Evolutionary conservation across 129 eudicot genomes (phyloP).

Genomic region (Centrapalus pauciflorus): DNA sequence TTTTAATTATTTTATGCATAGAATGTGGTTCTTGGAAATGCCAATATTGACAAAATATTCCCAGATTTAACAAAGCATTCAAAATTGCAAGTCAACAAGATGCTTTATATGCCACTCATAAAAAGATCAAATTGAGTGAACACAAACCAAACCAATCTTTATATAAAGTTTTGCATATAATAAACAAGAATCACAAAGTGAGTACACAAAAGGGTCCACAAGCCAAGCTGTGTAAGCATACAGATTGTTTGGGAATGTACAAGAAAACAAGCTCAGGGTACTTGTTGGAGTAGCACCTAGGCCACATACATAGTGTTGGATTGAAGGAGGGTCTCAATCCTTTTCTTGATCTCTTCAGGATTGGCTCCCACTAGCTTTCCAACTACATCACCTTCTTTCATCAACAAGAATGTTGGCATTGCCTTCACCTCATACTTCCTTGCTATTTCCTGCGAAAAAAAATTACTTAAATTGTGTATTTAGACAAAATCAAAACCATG

Average conservation of each 20-base stretch:
- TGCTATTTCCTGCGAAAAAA: constrained; percentile 55
- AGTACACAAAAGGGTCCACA: constrained; percentile 24
- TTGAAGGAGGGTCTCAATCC: constrained; percentile 45
- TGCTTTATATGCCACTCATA: constrained; percentile 36
- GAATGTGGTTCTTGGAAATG: constrained; percentile 9
- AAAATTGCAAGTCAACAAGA: constrained; percentile 19
- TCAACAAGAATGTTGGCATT: constrained; percentile 82
- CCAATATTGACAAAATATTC: constrained; percentile 14
- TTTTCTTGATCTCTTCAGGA: constrained; percentile 66
- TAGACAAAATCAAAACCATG: background rate
- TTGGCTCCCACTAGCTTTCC: constrained; percentile 74
- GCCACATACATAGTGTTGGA: constrained; percentile 31
- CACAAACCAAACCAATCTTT: constrained; percentile 24
- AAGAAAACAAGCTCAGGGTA: constrained; percentile 21
- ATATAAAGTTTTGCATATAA: constrained; percentile 22
- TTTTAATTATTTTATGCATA: too few relatives aligned
- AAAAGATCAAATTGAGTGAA: constrained; percentile 32
- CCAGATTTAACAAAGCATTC: background rate
- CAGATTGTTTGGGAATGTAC: constrained; percentile 21
- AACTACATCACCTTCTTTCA: constrained; percentile 55
- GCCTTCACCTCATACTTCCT: constrained; percentile 66
- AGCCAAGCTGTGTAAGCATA: constrained; percentile 14
- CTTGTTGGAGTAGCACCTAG: constrained; percentile 24
- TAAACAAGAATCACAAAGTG: constrained; percentile 33
- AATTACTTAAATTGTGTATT: background rate